phyloP scores from a whole-genome alignment of 805 yeast species.

The Teunomyces cretensis region DNA sequence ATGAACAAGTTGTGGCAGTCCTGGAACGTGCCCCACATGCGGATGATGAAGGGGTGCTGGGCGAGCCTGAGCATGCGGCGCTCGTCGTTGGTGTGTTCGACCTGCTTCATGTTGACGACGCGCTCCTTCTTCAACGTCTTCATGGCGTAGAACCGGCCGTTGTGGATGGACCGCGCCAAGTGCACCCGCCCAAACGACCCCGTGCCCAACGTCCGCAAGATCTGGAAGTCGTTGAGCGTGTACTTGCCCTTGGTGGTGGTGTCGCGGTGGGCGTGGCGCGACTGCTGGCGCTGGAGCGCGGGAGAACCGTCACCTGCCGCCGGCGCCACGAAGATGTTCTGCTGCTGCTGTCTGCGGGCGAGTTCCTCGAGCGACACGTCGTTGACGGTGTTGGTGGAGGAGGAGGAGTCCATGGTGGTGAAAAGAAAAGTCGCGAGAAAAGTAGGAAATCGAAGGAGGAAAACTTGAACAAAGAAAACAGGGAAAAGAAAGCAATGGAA shows the following conservation, averaged over 20 bases:
- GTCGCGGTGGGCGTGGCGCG: constrained; percentile 13
- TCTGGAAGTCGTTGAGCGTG: constrained; percentile 54
- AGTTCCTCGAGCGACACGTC: constrained; percentile 28
- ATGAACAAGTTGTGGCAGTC: constrained; percentile 56
- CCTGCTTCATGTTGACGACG: constrained; percentile 61
- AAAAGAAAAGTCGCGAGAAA: neutral
- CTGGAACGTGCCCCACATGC: constrained; percentile 71
- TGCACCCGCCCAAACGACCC: constrained; percentile 65
- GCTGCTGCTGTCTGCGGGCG: constrained; percentile 28
- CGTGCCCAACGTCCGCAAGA: constrained; percentile 58
- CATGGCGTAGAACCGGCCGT: constrained; percentile 60
- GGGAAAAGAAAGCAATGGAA: neutral
- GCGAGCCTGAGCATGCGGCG: constrained; percentile 57
- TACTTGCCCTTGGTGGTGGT: constrained; percentile 58
- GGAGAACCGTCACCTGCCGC: constrained; percentile 2
- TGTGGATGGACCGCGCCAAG: constrained; percentile 56
- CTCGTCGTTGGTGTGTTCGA: constrained; percentile 64
- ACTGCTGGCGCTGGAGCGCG: constrained; percentile 13
- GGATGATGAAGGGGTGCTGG: constrained; percentile 58
- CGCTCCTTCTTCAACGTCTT: constrained; percentile 57
- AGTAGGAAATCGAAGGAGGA: neutral
- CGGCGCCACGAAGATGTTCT: constrained; percentile 23
- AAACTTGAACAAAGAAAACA: neutral
- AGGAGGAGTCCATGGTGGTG: constrained; percentile 22
- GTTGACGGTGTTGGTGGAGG: constrained; percentile 20